Evolutionary conservation across 495 filamentous ascomycete species (phyloP), one percentile per base, ranked within the genome.

Genomic region (Penicillium manginii): DNA sequence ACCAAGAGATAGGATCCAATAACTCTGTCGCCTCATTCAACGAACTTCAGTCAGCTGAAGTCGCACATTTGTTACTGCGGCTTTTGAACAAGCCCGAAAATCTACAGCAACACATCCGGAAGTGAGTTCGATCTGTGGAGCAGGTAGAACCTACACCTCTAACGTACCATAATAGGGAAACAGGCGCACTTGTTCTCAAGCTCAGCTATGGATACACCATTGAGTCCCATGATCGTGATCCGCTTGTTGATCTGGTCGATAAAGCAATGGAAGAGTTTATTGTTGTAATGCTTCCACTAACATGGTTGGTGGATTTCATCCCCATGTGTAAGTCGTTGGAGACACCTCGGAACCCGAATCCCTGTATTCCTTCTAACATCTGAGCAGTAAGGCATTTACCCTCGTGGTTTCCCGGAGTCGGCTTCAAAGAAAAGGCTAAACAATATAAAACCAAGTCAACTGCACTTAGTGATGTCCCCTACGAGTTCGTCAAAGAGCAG

Each of bases 121-220:
- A 62, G 78, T 74, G 48, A 55, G 62, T 57, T 0, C 2, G n/a
- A 21, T 12, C 0, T 29, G n/a, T 2, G 10, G 17, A 21, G 40
- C 14, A 18, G 17, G 10, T 4, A 17, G n/a, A 43, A 63, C 40
- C 5, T 17, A 0, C 14, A 43, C 17, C n/a, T 17, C 15, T 43
- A 43, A 49, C 21, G 18, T 26, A 14, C 11, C 22, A 1, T 1
- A 3, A 18, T 26, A 79, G 70, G 17, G 67, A 73, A 33, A 70
- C 75, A 5, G 81, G 74, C 3, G 69, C 70, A 0, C 55, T 81
- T 5, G 79, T 83, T 8, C 58, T 84, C 0, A 78, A 81, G 29
- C 71, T 81, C 4, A 61, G 65, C 3, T 85, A 84, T 50, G 81
- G 78, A 14, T 84, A 85, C 52, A 79, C 66, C 0, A 68, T 75